Evolutionary conservation across 768 basidiomycete genomes (phyloP), one percentile per base, ranked within the genome.

Genomic region (Daedalea quercina): DNA sequence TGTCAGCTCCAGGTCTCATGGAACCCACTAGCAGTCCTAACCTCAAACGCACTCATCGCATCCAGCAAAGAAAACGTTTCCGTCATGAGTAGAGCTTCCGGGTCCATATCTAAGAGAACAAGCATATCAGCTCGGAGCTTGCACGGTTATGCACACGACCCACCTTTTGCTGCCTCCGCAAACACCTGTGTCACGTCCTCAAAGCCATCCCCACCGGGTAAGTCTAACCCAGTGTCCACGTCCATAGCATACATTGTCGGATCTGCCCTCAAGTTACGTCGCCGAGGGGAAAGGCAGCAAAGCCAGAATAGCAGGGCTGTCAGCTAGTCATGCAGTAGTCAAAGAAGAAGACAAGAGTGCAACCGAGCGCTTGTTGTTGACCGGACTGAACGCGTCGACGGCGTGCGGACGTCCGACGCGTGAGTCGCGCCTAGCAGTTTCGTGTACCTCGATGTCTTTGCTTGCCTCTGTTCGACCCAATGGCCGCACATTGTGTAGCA

Each of bases 31-130:
- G 2, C 20, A 22, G 50, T n/a, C 60, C 74, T 54, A 64, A 88
- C 90, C 79, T 94, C 88, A 51, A 96, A 82, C 13, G 91, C 89
- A 60, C 87, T 88, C 93, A 97, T 95, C n/a, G 91, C 85, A 55
- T 97, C 94, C 55, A 85, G 78, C 44, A 95, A 73, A 17, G 81
- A 79, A 59, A 91, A 86, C 26, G 78, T 80, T 0, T 83, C 78
- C 60, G 81, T 82, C 31, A 90, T 76, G 6, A 93, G 54, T 53
- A 92, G 69, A 34, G 75, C 74, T 12, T 81, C 82, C 0, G 76
- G 70, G 26, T 77, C 72, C 79, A 95, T 81, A 40, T 81, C 90
- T 80, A 47, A 3, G 23, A 8, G 23, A n/a, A 4, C 28, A 4
- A 4, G 28, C 11, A 31, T 11, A 6, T 11, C 11, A 11, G 4